Base-by-base conservation (phyloP, 2,329 filamentous ascomycete species). In the Talaromyces rugulosus region DNA sequence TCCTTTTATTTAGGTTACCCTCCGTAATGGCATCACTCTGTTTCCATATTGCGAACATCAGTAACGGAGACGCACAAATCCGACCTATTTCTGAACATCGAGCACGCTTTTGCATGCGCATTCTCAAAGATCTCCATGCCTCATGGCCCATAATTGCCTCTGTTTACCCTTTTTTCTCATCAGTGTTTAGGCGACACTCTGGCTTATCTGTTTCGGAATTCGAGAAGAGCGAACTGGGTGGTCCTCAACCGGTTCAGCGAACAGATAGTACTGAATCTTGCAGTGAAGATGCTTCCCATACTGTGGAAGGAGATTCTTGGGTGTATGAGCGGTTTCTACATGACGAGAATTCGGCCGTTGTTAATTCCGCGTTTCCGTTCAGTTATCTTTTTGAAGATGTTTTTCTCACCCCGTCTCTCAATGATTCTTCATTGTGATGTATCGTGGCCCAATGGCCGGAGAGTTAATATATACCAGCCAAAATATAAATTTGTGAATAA, bases 61-160 rank as follows among this genome's bases (percentile, higher is more conserved):
- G 62, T 50, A 60, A 56, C 42, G 58, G 62, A 2, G 53, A 63
- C 33, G 2, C 61, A 1, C 65, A 65, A 16, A 44, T 64, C 23
- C 64, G 58, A 52, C 60, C 67, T 36, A 64, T 70, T n/a, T 68
- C 68, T 14, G 65, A 71, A 34, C 65, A 69, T 60, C 65, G 69
- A 44, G 66, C 67, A n/a, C 62, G 60, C 3, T 64, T 70, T 42
- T 69, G 67, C 47, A 69, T 71, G 68, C 58, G 63, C 23, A 65
- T 68, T 9, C 61, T 71, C 28, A 63, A 66, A 11, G 64, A 69
- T 27, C 44, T 71, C 27, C 62, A 66, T 52, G 65, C 67, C 59
- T 56, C 61, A 7, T 66, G 69, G 58, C 68, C 68, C 1, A 56
- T 67, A 1, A 56, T 65, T 23, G 62, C 62, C 14, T 64, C 65